These are phyloP conservation scores for Aspergillus neotritici DNA, from an alignment of 2,329 filamentous ascomycete genomes.

Conservation along the genomic window DNA sequence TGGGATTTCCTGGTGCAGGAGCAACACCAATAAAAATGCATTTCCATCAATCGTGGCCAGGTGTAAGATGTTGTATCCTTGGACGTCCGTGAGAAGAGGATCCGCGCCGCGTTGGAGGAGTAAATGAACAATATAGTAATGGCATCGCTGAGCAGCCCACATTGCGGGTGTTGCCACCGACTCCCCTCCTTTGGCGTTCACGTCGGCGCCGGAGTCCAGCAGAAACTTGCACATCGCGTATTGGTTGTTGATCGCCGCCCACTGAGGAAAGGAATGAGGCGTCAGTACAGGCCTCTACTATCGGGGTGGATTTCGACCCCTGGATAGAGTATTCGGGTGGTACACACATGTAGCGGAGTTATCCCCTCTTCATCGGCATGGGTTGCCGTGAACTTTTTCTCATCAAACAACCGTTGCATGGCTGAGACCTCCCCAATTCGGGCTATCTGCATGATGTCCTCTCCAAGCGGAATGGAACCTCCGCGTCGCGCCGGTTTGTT, in stretches of 20 bases:
- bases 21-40: constrained; percentile 77
- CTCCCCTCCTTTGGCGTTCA: constrained; percentile 93
- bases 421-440: constrained; percentile 76
- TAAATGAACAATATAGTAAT: constrained; percentile 94
- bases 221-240: constrained; percentile 96
- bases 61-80: constrained; percentile 97
- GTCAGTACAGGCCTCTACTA: constrained; percentile 6
- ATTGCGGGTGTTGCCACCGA: constrained; percentile 89
- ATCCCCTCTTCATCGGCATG: constrained; percentile 89
- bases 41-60: constrained; percentile 97
- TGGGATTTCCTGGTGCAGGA: constrained; percentile 91
- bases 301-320: background rate
- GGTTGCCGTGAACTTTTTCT: constrained; percentile 71
- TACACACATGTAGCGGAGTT: constrained; percentile 82
- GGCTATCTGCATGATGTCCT: constrained; percentile 94
- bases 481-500: constrained; percentile 19
- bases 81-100: constrained; percentile 82
- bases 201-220: constrained; percentile 75
- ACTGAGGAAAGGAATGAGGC: constrained; percentile 50
- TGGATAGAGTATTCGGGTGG: background rate
- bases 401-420: constrained; percentile 86
- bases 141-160: constrained; percentile 93
- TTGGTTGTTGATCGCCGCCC: constrained; percentile 98
- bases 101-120: constrained; percentile 88
- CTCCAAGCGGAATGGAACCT: constrained; percentile 45